Evolutionary conservation across 768 basidiomycete genomes (phyloP), one percentile per base, ranked within the genome.

Genomic region (Strobilomyces confusus): DNA sequence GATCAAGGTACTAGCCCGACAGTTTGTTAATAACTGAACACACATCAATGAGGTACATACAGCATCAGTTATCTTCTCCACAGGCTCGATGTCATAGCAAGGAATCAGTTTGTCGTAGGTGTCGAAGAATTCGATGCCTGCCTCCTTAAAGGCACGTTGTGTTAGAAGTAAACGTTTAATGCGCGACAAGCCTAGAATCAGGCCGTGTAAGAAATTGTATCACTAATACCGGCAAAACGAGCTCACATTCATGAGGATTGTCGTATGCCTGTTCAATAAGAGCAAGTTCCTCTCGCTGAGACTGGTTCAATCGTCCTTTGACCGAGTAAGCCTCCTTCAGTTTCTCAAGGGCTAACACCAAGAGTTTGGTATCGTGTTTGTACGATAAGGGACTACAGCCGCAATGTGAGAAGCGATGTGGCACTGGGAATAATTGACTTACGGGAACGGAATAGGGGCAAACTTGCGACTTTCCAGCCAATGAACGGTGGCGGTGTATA

Each of bases 61-160:
- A 33, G 97, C 97, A 71, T 98, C 97, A 25, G 97, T 98, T 59
- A 99, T 98, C 83, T 99, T 99, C 77, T 99, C 97, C 15, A 99
- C 93, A 0, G 97, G 97, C 69, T 99, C 97, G 57, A 99, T 98
- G 63, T 98, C 95, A 68, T 99, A 98, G 67, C 94, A 98, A 23
- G 95, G 94, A 63, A 98, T 98, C 63, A 98, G 82, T 71, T 95
- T 98, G 78, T 98, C 94, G 64, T 98, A 95, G 0, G 94, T 97
- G 63, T 97, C 94, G 71, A 94, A 95, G 72, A 94, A 95, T 71
- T 92, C 91, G 56, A 99, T 97, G 11, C 97, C 97, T 22, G 94
- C 75, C 69, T 99, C 97, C 75, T 98, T 98, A 83, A 99, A 99
- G 2, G 95, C 93, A 43, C 97, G 89, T 69, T 99, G 97, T 0